Conservation (phyloP, 768 basidiomycete species). For the Antrodiella citrinella region DNA sequence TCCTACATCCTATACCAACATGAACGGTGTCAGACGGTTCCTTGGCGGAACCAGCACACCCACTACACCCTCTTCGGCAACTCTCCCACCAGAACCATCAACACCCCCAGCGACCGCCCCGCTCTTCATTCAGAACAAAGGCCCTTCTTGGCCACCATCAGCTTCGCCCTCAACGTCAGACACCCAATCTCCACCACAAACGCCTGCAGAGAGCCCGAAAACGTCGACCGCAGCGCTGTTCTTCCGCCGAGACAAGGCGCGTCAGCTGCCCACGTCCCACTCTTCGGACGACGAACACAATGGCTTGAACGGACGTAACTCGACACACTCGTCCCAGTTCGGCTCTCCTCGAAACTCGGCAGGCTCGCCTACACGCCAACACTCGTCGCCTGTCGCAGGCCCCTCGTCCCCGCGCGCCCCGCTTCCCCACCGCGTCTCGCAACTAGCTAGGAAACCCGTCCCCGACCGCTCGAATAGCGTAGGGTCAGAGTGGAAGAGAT, state of each 20-base stretch:
- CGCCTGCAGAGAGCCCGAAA: constrained; percentile 26
- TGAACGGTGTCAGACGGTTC: constrained; percentile 28
- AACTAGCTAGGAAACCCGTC: constrained; percentile 23
- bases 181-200: constrained; percentile 16
- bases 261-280: constrained; percentile 11
- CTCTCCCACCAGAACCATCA: background rate
- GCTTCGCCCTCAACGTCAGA: constrained; percentile 26
- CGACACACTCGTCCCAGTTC: constrained; percentile 17
- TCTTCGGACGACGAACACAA: constrained; percentile 17
- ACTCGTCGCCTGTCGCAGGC: constrained; percentile 29
- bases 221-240: constrained; percentile 35
- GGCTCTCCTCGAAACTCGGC: constrained; percentile 1
- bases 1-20: too few relatives aligned
- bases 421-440: constrained; percentile 22
- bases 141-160: constrained; percentile 39
- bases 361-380: constrained; percentile 12
- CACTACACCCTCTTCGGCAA: constrained; percentile 6
- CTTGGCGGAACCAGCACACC: constrained; percentile 13
- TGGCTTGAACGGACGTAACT: constrained; percentile 20
- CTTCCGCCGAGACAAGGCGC: constrained; percentile 45
- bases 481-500: constrained; percentile 32
- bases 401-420: constrained; percentile 32
- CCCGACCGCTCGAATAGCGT: constrained; percentile 16
- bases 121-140: constrained; percentile 20
- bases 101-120: constrained; percentile 17